phyloP scores from a whole-genome alignment of 2,329 filamentous ascomycete genomes.

The Didymosphaeria variabile region DNA sequence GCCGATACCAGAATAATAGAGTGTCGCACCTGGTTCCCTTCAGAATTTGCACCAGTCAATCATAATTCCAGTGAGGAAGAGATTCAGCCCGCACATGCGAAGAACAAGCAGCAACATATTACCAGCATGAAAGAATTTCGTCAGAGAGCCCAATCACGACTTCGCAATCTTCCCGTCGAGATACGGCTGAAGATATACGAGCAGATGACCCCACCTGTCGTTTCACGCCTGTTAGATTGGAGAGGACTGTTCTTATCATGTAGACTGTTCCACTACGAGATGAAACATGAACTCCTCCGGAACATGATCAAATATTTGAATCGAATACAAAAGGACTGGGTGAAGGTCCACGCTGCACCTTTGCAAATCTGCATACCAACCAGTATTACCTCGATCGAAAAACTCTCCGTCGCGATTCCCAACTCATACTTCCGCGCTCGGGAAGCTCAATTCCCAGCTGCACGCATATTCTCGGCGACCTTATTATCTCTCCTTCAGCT shows the following conservation, averaged over 20 bases:
- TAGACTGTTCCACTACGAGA: conserved; percentile 6
- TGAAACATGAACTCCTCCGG: conserved; percentile 11
- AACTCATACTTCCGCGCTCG: conserved; percentile 10
- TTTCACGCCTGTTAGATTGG: conserved; percentile 5
- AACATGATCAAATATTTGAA: conserved; percentile 6
- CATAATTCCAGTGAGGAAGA: neutral
- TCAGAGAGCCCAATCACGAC: neutral
- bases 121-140: neutral
- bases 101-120: neutral
- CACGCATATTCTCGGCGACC: neutral
- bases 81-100: neutral
- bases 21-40: neutral
- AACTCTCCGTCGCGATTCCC: conserved; percentile 1
- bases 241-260: conserved; percentile 5
- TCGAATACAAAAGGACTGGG: neutral
- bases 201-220: conserved; percentile 1
- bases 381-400: neutral
- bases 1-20: neutral
- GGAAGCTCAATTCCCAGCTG: conserved; percentile 5
- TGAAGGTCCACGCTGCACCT: neutral
- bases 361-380: neutral
- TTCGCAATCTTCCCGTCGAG: conserved; percentile 1
- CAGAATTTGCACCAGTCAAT: neutral
- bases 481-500: neutral
- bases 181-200: conserved; percentile 7